A percentile compares a stretch with the other conserved stretches of the same genome.
phyloP scores from a whole-genome alignment of 176 grass and related monocot species.

The Pharus latifolius region DNA sequence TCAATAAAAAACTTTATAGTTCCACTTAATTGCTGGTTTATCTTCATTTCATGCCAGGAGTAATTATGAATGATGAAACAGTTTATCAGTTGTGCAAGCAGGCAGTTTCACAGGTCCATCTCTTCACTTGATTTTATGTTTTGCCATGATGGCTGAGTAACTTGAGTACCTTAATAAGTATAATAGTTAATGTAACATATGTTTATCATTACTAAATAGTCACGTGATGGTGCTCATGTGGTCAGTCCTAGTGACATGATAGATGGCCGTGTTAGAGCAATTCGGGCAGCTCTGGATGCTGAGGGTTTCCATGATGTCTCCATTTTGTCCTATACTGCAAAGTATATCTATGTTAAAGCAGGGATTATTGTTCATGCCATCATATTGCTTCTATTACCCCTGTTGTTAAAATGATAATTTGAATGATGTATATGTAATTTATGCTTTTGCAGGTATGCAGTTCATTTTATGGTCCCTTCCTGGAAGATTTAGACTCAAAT shows the following conservation, averaged over 20 bases:
- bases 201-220: slow-evolving; percentile 36
- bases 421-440: background rate
- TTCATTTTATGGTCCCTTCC: slow-evolving; percentile 93
- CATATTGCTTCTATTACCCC: background rate
- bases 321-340: slow-evolving; percentile 97
- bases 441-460: slow-evolving; percentile 68
- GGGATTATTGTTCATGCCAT: background rate
- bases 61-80: slow-evolving; percentile 97
- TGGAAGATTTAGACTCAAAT: slow-evolving; percentile 95
- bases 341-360: slow-evolving; percentile 51
- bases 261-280: slow-evolving; percentile 86
- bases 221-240: slow-evolving; percentile 88
- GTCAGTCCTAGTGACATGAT: slow-evolving; percentile 99
- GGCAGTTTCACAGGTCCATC: slow-evolving; percentile 81
- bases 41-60: slow-evolving; percentile 35
- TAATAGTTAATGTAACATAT: background rate
- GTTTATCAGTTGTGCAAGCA: slow-evolving; percentile 97
- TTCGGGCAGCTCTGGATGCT: slow-evolving; percentile 80
- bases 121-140: slow-evolving; percentile 5
- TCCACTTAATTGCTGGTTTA: slow-evolving; percentile 1
- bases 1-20: background rate
- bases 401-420: background rate
- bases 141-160: background rate
- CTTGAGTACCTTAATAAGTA: background rate
- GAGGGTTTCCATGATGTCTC: slow-evolving; percentile 95